These are phyloP conservation scores for Plasmodium ovale DNA, from an alignment of 169 alveolate species.

Conservation along the genomic window DNA sequence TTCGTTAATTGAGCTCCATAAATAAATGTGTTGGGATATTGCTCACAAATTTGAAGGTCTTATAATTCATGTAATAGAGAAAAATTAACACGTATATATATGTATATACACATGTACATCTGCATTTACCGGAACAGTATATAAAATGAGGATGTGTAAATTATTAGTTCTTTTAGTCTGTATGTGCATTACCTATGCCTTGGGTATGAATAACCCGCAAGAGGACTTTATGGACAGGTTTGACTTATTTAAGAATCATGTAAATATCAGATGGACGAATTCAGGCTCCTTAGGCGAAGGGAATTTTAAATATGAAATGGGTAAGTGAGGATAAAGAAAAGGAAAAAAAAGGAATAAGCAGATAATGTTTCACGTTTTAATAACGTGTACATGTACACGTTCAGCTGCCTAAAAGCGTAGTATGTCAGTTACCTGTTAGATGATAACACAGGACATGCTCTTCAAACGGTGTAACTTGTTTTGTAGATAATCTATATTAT, in stretches of 20 bases:
- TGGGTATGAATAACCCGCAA: conserved; percentile 40
- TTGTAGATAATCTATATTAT: too few relatives aligned
- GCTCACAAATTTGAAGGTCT: conserved; percentile 2
- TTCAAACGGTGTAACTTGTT: too few relatives aligned
- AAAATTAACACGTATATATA: conserved; percentile 9
- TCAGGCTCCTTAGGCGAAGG: conserved; percentile 39
- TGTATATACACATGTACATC: conserved; percentile 3
- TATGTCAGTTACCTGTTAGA: too few relatives aligned
- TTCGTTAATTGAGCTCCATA: conserved; percentile 7
- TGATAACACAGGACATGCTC: too few relatives aligned
- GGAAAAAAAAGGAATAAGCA: too few relatives aligned
- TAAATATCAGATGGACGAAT: conserved; percentile 44
- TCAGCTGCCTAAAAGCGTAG: too few relatives aligned
- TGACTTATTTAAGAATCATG: conserved; percentile 38
- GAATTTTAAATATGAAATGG: conserved; percentile 29
- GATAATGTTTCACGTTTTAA: too few relatives aligned
- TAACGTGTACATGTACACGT: too few relatives aligned
- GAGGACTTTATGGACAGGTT: conserved; percentile 71
- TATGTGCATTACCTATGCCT: background rate
- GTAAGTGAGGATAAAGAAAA: conserved; percentile 9
- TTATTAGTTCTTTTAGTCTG: conserved; percentile 8
- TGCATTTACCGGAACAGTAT: background rate
- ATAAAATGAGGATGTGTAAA: conserved; percentile 6
- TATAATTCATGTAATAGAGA: conserved; percentile 1
- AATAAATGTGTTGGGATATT: background rate